A percentile compares a stretch with the other conserved stretches of the same genome.
phyloP scores from a whole-genome alignment of 345 rosid genomes.

The Carallia brachiata region DNA sequence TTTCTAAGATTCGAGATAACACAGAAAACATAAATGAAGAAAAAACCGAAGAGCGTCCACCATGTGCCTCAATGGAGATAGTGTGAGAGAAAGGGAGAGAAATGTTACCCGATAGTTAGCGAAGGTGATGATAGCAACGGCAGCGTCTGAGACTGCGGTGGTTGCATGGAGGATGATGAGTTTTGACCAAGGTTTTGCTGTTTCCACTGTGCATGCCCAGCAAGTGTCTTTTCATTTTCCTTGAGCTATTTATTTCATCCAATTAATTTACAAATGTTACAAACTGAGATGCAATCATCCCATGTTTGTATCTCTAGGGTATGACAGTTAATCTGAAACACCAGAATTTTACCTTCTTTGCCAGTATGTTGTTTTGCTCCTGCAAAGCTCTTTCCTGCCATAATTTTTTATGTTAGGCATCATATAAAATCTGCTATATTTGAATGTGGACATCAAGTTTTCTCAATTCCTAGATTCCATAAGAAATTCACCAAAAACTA shows the following conservation, averaged over 20 bases:
- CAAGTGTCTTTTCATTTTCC: constrained; percentile 34
- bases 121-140: constrained; percentile 28
- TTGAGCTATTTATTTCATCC: constrained; percentile 24
- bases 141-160: constrained; percentile 8
- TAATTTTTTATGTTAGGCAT: constrained; percentile 12
- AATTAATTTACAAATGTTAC: too few relatives aligned
- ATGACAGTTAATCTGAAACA: too few relatives aligned
- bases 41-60: not conserved
- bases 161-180: constrained; percentile 23
- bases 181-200: constrained; percentile 30
- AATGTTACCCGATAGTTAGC: constrained; percentile 44
- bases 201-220: constrained; percentile 29
- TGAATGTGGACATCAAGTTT: too few relatives aligned
- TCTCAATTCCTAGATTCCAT: too few relatives aligned
- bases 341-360: constrained; percentile 48
- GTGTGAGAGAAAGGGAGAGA: not conserved
- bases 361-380: constrained; percentile 52
- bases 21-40: too few relatives aligned
- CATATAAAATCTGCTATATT: not conserved
- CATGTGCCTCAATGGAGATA: not conserved
- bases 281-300: too few relatives aligned
- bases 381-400: constrained; percentile 55
- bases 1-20: too few relatives aligned
- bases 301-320: too few relatives aligned
- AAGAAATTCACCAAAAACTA: too few relatives aligned